These are phyloP conservation scores for Plasmodium cynomolgi DNA, from an alignment of 169 alveolate genomes.

Conservation along the genomic window DNA sequence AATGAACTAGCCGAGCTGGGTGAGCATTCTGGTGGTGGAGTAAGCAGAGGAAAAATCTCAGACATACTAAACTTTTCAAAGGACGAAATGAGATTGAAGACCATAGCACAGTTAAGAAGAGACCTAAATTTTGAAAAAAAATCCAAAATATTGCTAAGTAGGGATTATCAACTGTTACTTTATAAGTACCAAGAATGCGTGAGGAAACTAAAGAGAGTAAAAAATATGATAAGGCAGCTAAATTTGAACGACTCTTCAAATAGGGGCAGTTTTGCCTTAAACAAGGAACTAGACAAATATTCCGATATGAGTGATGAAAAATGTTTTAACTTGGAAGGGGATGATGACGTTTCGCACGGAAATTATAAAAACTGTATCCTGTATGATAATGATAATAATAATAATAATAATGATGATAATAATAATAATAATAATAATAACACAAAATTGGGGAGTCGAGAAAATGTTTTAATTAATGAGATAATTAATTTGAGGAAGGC, in stretches of 20 bases:
- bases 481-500: background rate
- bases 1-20: constrained; percentile 11
- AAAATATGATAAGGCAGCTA: constrained; percentile 39
- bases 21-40: background rate
- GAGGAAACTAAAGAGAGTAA: constrained; percentile 43
- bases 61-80: constrained; percentile 51
- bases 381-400: background rate
- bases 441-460: background rate
- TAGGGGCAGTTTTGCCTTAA: background rate
- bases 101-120: constrained; percentile 60
- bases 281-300: constrained; percentile 3
- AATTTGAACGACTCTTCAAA: constrained; percentile 6
- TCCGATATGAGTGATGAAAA: constrained; percentile 21
- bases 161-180: constrained; percentile 37
- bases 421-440: background rate
- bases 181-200: constrained; percentile 60
- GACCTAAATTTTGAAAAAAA: constrained; percentile 39
- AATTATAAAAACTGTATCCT: background rate
- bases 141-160: constrained; percentile 27
- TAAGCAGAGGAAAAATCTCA: background rate
- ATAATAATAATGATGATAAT: background rate
- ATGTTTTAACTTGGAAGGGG: background rate
- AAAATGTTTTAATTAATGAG: background rate
- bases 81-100: constrained; percentile 41
- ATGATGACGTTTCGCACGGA: background rate